Evolutionary conservation across 495 filamentous ascomycete species (phyloP).

Genomic region (Umbilicaria muhlenbergii): DNA sequence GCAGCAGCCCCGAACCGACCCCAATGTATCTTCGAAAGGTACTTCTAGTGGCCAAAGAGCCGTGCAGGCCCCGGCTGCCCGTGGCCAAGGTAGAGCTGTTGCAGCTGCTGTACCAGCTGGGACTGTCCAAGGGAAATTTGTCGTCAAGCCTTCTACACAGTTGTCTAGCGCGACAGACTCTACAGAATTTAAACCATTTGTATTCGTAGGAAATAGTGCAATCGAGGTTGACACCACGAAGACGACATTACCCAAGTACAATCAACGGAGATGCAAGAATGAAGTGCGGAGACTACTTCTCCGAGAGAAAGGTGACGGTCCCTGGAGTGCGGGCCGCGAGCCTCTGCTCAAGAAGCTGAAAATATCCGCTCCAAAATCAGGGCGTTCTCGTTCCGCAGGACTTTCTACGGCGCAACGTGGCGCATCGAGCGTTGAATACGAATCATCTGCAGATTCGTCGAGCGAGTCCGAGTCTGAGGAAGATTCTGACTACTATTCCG

Average conservation of each 20-base stretch:
- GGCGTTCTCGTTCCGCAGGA: constrained; percentile 5
- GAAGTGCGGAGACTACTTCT: constrained; percentile 21
- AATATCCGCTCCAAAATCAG: constrained; percentile 3
- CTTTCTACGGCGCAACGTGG: constrained; percentile 1
- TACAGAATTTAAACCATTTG: constrained; percentile 21
- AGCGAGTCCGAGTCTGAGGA: constrained; percentile 28
- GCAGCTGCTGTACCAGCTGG: constrained; percentile 15
- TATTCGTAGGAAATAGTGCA: constrained; percentile 20
- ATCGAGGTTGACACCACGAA: constrained; percentile 12
- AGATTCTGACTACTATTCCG: constrained; percentile 33
- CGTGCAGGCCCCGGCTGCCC: neutral
- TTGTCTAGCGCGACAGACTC: constrained; percentile 24
- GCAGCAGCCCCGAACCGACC: constrained; percentile 2
- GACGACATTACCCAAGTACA: constrained; percentile 23
- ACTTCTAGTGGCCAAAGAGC: neutral
- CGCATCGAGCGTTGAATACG: constrained; percentile 3
- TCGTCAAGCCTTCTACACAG: constrained; percentile 20
- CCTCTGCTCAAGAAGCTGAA: constrained; percentile 15
- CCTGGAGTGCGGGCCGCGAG: constrained; percentile 11
- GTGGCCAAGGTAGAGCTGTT: constrained; percentile 9
- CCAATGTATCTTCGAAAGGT: constrained; percentile 2
- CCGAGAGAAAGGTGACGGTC: constrained; percentile 13
- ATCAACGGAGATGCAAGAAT: constrained; percentile 25
- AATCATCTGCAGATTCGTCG: constrained; percentile 11
- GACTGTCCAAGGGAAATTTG: constrained; percentile 18